Conservation (phyloP, 2,329 filamentous ascomycete species). For the Colletotrichum lupini region DNA sequence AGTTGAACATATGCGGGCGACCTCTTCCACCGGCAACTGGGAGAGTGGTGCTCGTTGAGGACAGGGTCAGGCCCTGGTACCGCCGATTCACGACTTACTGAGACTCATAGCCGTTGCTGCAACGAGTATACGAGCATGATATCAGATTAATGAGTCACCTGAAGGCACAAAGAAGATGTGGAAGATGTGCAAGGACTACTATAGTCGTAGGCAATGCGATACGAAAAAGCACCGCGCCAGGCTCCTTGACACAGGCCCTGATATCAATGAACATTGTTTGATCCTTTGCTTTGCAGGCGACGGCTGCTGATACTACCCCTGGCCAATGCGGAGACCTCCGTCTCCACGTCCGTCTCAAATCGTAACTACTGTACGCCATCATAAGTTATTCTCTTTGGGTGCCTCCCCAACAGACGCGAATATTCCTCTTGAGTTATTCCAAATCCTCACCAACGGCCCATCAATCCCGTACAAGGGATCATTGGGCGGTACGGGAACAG, state of each 20-base stretch:
- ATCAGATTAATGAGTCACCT: neutral
- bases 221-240: neutral
- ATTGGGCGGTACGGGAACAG: constrained; percentile 1
- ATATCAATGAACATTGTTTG: neutral
- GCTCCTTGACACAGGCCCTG: neutral
- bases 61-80: neutral
- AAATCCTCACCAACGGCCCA: constrained; percentile 20
- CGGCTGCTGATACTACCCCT: too few species aligned
- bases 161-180: neutral
- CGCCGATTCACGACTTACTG: neutral
- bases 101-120: neutral
- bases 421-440: neutral
- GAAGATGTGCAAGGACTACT: neutral
- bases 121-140: neutral
- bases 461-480: constrained; percentile 20
- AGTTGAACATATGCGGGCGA: neutral
- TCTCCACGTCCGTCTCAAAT: neutral
- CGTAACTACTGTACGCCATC: neutral
- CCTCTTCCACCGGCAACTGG: too few species aligned
- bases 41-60: neutral
- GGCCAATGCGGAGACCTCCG: neutral
- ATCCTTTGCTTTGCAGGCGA: neutral
- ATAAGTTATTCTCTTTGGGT: neutral
- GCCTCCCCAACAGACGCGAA: neutral
- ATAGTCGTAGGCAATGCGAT: neutral